Conservation (phyloP, 208 protist species). For the Leishmania tropica region DNA sequence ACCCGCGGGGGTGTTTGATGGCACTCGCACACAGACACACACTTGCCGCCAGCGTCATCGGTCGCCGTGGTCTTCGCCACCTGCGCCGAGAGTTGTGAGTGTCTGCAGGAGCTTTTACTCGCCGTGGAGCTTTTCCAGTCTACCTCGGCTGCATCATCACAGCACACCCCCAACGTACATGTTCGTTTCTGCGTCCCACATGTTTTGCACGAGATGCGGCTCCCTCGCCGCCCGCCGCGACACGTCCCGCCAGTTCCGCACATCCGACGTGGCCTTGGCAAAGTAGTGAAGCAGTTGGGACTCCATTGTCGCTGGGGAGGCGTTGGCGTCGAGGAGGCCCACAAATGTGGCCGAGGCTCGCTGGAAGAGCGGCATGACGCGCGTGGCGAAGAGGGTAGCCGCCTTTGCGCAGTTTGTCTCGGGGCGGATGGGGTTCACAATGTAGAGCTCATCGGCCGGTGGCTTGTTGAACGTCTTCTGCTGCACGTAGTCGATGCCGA, state of each 20-base stretch:
- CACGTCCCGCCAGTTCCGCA: constrained; percentile 22
- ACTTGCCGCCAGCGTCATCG: neutral
- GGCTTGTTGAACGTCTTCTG: constrained; percentile 54
- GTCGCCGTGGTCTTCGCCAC: neutral
- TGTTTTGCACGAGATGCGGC: constrained; percentile 33
- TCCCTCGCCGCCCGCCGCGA: neutral
- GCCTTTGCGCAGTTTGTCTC: constrained; percentile 68
- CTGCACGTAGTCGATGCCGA: constrained; percentile 72
- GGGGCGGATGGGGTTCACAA: constrained; percentile 75
- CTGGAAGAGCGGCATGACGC: constrained; percentile 59
- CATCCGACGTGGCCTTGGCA: constrained; percentile 7
- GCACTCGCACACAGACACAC: neutral
- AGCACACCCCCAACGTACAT: constrained; percentile 66
- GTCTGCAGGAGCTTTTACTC: neutral
- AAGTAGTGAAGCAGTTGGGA: constrained; percentile 22
- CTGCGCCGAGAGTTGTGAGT: neutral
- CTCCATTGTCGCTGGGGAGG: constrained; percentile 20
- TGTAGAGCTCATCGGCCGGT: constrained; percentile 47
- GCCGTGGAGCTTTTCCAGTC: neutral
- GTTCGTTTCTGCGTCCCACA: constrained; percentile 56
- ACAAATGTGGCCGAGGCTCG: constrained; percentile 39
- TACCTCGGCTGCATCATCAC: neutral
- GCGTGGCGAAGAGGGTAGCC: constrained; percentile 47
- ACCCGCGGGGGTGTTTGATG: neutral
- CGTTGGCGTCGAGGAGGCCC: constrained; percentile 38